phyloP scores from a whole-genome alignment of 306 rosid genomes.

The Crotalaria pallida region DNA sequence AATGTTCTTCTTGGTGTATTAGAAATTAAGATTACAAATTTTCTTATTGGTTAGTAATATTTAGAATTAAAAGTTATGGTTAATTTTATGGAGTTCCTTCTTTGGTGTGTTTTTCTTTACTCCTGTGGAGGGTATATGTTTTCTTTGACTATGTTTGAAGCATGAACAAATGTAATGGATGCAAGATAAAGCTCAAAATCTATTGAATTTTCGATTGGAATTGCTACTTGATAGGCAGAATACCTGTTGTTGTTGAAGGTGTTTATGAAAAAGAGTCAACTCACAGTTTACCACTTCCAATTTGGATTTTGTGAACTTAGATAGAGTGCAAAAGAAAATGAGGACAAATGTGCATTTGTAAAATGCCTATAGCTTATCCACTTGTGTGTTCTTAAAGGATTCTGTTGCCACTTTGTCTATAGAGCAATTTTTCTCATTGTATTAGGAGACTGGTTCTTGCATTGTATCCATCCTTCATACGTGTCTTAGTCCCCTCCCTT shows the following conservation, averaged over 20 bases:
- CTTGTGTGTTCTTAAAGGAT: slow-evolving; percentile 4
- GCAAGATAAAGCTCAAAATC: slow-evolving; percentile 22
- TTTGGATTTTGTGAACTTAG: slow-evolving; percentile 14
- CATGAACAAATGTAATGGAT: slow-evolving; percentile 25
- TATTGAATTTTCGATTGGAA: slow-evolving; percentile 16
- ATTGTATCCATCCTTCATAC: slow-evolving; percentile 16
- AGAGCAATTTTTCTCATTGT: slow-evolving; percentile 1
- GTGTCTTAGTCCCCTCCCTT: slow-evolving; percentile 4
- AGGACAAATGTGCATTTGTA: slow-evolving; percentile 16
- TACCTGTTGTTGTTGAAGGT: slow-evolving; percentile 23
- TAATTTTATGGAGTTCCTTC: slow-evolving; percentile 26
- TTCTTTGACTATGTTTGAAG: slow-evolving; percentile 25
- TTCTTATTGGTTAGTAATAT: slow-evolving; percentile 22
- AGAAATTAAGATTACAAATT: slow-evolving; percentile 22
- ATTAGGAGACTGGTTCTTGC: slow-evolving; percentile 12
- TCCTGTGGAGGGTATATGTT: slow-evolving; percentile 22
- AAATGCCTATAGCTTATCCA: slow-evolving; percentile 8
- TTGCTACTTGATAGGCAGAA: slow-evolving; percentile 3
- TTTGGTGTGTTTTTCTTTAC: slow-evolving; percentile 22
- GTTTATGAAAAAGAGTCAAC: slow-evolving; percentile 25
- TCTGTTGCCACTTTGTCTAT: slow-evolving; percentile 8
- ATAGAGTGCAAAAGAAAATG: neutral
- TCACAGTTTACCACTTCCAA: slow-evolving; percentile 1
- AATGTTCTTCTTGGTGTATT: slow-evolving; percentile 22
- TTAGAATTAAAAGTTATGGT: slow-evolving; percentile 30